phyloP scores from a whole-genome alignment of 2,329 filamentous ascomycete species.

The Microcyclospora tardicrescens region DNA sequence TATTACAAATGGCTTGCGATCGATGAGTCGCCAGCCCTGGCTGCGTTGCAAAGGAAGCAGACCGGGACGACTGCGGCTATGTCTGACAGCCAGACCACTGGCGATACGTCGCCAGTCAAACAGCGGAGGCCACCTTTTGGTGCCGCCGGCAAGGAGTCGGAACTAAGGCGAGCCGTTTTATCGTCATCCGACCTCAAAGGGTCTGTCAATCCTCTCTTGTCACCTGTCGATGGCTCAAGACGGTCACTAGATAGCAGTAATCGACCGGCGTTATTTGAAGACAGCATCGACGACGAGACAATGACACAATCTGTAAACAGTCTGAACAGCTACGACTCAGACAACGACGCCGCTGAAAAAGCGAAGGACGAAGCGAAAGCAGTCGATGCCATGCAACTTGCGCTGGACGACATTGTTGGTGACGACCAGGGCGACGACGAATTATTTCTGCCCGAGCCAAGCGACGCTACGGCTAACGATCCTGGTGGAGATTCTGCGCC shows the following conservation, averaged over 20 bases:
- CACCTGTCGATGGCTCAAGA: constrained; percentile 27
- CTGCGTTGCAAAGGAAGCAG: constrained; percentile 11
- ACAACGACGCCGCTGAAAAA: constrained; percentile 42
- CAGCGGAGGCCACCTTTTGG: constrained; percentile 13
- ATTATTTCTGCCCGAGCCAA: constrained; percentile 38
- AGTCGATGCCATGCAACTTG: constrained; percentile 85
- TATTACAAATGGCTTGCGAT: constrained; percentile 94
- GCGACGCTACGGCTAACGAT: constrained; percentile 20
- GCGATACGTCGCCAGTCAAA: constrained; percentile 4
- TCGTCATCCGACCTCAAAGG: constrained; percentile 48
- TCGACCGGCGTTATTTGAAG: constrained; percentile 53
- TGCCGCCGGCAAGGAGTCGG: constrained; percentile 21
- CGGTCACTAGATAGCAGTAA: constrained; percentile 58
- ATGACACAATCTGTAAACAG: constrained; percentile 69
- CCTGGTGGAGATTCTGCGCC: background rate
- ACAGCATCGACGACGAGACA: constrained; percentile 62
- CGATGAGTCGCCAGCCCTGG: constrained; percentile 45
- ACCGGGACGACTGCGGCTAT: constrained; percentile 3
- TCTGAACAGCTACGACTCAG: constrained; percentile 66
- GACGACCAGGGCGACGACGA: constrained; percentile 54
- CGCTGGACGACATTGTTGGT: constrained; percentile 83
- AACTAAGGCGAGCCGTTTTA: constrained; percentile 46
- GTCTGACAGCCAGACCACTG: background rate
- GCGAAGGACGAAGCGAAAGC: constrained; percentile 59
- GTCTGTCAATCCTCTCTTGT: constrained; percentile 6